phyloP scores from a whole-genome alignment of 176 grass and related monocot species.

The Bolboschoenus planiculmis region DNA sequence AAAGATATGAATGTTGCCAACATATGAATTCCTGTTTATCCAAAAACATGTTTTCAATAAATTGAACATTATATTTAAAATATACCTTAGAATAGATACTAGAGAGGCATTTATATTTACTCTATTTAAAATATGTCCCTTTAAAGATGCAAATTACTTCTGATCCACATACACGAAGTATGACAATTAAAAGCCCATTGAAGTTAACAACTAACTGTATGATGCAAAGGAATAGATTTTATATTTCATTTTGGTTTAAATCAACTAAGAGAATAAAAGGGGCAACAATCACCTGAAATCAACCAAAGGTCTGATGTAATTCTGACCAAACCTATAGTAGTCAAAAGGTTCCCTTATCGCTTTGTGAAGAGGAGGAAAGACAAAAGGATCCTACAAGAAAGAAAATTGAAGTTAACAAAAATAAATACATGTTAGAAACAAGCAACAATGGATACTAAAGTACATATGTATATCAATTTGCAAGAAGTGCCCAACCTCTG shows the following conservation, averaged over 20 bases:
- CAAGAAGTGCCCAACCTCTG: conserved; percentile 45
- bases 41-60: not conserved
- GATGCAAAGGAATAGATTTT: not conserved
- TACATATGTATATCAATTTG: not conserved
- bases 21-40: conserved; percentile 71
- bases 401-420: conserved; percentile 16
- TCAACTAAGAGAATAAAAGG: not conserved
- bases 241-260: not conserved
- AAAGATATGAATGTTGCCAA: conserved; percentile 82
- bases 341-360: conserved; percentile 89
- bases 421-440: conserved; percentile 18
- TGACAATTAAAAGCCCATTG: not conserved
- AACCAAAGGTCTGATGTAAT: conserved; percentile 75
- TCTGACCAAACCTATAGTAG: conserved; percentile 96
- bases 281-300: conserved; percentile 64
- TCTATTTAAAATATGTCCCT: not conserved
- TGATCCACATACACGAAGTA: not conserved
- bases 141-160: not conserved
- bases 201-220: not conserved
- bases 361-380: conserved; percentile 82
- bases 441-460: conserved; percentile 1
- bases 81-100: not conserved
- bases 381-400: conserved; percentile 77
- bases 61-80: not conserved
- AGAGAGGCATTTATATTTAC: not conserved